Evolutionary conservation across 179 eudicot species (phyloP), one percentile per base, ranked within the genome.

Genomic region (Sideroxylon spinosum): DNA sequence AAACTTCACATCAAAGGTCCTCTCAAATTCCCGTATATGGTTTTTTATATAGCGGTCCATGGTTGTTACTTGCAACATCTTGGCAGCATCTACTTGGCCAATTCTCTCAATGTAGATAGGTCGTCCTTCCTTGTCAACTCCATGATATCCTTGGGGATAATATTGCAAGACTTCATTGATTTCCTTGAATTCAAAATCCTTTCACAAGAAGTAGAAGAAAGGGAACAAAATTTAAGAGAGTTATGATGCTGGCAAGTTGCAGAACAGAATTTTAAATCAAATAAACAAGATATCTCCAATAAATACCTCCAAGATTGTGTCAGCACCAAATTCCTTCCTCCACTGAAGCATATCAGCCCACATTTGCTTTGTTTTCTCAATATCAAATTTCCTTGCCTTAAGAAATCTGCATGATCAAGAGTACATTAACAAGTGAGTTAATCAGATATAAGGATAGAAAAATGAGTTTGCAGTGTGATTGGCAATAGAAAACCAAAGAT

Each of bases 101-200:
- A 93, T 86, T 79, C 87, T 88, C 86, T 93, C 98, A 59, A 93
- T 90, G 84, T 93, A 93, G 56, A 93, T 83, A 20, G 98, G 98
- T 75, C 91, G 87, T 11, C 98, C 98, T 74, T 89, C 97, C 82
- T 85, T 92, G 77, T 93, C 98, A 29, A 90, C 88, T 52, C 98
- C 97, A 73, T 93, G 98, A 78, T 93, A 87, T 81, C 97, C 98
- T 78, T 93, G 98, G 67, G 98, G 98, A 76, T 93, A 93, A 80
- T 87, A 74, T 86, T 90, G 87, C 2, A 83, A 50, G 11, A 93
- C 95, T 85, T 90, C 90, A 80, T 86, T 82, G 61, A 88, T 17
- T 76, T 93, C 98, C 55, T 81, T 76, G 80, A 90, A 93, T 2
- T 90, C 86, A 78, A 92, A 93, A 70, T 92, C 95, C 98, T 93